phyloP scores from a whole-genome alignment of 164 flowering plant genomes.

The Santalum album region DNA sequence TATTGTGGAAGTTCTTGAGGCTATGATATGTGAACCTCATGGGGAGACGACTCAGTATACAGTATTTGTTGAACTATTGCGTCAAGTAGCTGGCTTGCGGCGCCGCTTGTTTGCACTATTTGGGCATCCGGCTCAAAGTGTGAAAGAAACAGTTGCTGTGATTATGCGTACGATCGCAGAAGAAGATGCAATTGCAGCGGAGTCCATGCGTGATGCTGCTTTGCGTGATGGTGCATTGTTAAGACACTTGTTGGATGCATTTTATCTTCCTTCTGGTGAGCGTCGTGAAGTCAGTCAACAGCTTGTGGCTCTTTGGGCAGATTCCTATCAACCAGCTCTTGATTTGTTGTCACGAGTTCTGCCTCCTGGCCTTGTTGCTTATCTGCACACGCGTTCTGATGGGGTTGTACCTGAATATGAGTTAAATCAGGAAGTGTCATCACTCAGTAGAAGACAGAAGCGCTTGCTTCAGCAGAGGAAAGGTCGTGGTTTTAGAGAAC shows the following conservation, averaged over 20 bases:
- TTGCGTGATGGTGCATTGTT: slow-evolving; percentile 94
- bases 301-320: slow-evolving; percentile 99
- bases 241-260: slow-evolving; percentile 84
- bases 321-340: slow-evolving; percentile 95
- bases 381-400: slow-evolving; percentile 78
- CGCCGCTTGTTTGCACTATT: slow-evolving; percentile 95
- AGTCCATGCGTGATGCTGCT: slow-evolving; percentile 99
- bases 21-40: slow-evolving; percentile 97
- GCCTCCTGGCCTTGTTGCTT: slow-evolving; percentile 99
- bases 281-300: slow-evolving; percentile 96
- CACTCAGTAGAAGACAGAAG: slow-evolving; percentile 61
- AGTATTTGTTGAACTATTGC: slow-evolving; percentile 88
- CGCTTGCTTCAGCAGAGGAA: slow-evolving; percentile 86
- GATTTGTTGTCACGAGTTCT: slow-evolving; percentile 84
- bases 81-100: slow-evolving; percentile 88
- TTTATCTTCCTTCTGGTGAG: slow-evolving; percentile 87
- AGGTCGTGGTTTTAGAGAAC: slow-evolving; percentile 43
- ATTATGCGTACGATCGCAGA: slow-evolving; percentile 99
- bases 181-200: slow-evolving; percentile 99
- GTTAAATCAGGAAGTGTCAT: slow-evolving; percentile 45
- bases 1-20: slow-evolving; percentile 93
- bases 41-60: slow-evolving; percentile 91
- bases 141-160: slow-evolving; percentile 91
- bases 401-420: slow-evolving; percentile 48
- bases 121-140: slow-evolving; percentile 99